Percentiles rank a stretch among this genome's conserved stretches.
These are phyloP conservation scores for Phytophthora sansomeana DNA, from an alignment of 352 stramenopile genomes.

Conservation along the genomic window DNA sequence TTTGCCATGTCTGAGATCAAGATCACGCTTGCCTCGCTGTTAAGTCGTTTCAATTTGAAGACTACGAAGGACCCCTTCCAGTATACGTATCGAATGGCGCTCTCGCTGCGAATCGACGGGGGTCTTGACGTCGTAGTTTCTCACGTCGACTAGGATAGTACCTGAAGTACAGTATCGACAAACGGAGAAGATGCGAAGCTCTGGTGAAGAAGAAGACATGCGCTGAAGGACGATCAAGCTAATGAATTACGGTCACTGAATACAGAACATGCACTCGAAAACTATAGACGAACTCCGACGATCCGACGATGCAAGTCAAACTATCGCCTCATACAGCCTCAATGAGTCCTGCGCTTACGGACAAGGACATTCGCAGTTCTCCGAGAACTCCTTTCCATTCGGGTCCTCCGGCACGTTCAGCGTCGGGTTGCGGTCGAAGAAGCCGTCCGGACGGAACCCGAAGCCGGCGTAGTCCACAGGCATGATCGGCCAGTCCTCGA, in stretches of 20 bases:
- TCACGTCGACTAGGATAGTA: not conserved
- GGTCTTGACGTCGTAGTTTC: slow-evolving; percentile 27
- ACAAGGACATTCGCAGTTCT: too few relatives aligned
- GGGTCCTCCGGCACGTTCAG: too few relatives aligned
- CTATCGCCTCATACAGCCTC: too few relatives aligned
- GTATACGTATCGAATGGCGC: slow-evolving; percentile 39
- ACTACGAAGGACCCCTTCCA: slow-evolving; percentile 29
- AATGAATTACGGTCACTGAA: not conserved
- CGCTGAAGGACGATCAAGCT: not conserved
- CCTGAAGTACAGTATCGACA: not conserved
- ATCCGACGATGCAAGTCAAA: too few relatives aligned
- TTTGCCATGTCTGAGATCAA: slow-evolving; percentile 56
- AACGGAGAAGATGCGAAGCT: not conserved
- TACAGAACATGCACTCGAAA: not conserved
- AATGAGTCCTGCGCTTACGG: too few relatives aligned
- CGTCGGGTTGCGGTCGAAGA: slow-evolving; percentile 80
- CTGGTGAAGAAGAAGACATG: not conserved
- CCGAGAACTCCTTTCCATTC: too few relatives aligned
- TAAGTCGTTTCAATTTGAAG: slow-evolving; percentile 46
- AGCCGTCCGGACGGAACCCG: slow-evolving; percentile 69
- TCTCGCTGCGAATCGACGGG: slow-evolving; percentile 49
- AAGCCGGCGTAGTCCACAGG: slow-evolving; percentile 79
- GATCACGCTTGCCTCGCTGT: slow-evolving; percentile 36
- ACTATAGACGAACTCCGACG: not conserved
- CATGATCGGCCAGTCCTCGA: too few relatives aligned